Conservation (phyloP, 495 filamentous ascomycete species). For the Aspergillus carlsbadensis region DNA sequence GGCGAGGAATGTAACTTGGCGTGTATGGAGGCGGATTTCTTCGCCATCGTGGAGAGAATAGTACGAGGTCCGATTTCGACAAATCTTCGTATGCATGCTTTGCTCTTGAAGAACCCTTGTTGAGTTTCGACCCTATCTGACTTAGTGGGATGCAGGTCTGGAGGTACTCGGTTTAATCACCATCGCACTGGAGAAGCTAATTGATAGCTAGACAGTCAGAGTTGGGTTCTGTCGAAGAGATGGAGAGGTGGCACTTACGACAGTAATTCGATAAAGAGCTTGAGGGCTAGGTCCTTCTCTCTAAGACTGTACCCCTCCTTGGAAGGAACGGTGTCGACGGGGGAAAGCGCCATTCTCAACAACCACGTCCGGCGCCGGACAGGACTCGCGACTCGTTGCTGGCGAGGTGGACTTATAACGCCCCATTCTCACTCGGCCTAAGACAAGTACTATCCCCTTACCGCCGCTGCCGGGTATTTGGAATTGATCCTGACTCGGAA, state of each 20-base stretch:
- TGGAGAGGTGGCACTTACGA: constrained; percentile 17
- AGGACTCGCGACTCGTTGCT: too few relatives aligned
- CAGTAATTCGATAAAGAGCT: constrained; percentile 26
- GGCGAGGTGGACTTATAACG: too few relatives aligned
- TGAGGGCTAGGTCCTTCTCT: constrained; percentile 17
- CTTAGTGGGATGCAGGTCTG: not conserved
- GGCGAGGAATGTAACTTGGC: constrained; percentile 75
- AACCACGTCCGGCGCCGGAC: too few relatives aligned
- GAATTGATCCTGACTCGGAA: not conserved
- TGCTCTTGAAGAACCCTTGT: constrained; percentile 53
- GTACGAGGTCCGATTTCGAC: constrained; percentile 97
- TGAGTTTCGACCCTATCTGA: constrained; percentile 81
- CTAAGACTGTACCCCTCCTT: not conserved
- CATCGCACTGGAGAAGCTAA: constrained; percentile 98
- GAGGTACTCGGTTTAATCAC: constrained; percentile 1
- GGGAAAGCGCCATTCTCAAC: not conserved
- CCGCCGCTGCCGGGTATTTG: too few relatives aligned
- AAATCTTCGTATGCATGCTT: constrained; percentile 85
- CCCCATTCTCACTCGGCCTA: too few relatives aligned
- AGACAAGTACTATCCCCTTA: too few relatives aligned
- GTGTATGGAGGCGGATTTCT: constrained; percentile 86
- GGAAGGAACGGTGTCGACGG: not conserved
- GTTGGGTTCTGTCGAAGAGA: not conserved
- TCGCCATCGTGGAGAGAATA: constrained; percentile 95
- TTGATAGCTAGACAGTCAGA: constrained; percentile 60